Base-by-base conservation (phyloP, 768 basidiomycete genomes). In the Lentinula sp. region DNA sequence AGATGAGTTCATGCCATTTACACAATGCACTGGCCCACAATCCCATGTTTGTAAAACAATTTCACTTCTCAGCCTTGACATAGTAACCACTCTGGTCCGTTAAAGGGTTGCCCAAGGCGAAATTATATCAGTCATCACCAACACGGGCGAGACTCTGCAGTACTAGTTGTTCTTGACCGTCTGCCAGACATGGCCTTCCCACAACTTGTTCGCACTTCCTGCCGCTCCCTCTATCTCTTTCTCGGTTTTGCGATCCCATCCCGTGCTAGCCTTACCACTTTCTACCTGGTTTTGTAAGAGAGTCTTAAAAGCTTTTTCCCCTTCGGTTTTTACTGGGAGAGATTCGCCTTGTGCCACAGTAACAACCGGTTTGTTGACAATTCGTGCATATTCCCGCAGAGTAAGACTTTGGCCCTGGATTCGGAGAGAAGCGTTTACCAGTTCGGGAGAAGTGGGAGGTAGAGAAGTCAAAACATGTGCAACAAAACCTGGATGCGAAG, bases 381-480 rank as follows among this genome's bases (percentile, higher is more conserved):
- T 65, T 62, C 6, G 67, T 23, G 62, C 75, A 18, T 71, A 57
- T 0, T 69, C 64, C 13, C 64, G 57, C 7, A 74, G 66, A 4
- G 67, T 68, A 6, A 43, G 60, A 2, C 71, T 68, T 28, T 76
- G 69, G 16, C 76, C 75, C 60, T 77, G 63, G 33, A 76, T 68
- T 20, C 74, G 74, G 66, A 76, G 71, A 4, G 67, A 69, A 1
- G 60, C 63, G 55, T 77, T 61, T 8, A 69, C 68, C n/a, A 74
- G 67, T 33, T 68, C 63, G 3, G 55, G 41, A 6, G 55, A 56
- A 10, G 63, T 56, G 0, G 63, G 50, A 0, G 75, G 70, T 4
- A 74, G 59, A 1, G 69, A 66, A 7, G 74, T 76, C 55, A 77
- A 66, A 45, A 74, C 63, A 49, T 77, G 66, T 15, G 68, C 76